A percentile compares a stretch with the other conserved stretches of the same genome.
Evolutionary conservation across 176 grass and related monocot species (phyloP).

Genomic region (Leersia perrieri): DNA sequence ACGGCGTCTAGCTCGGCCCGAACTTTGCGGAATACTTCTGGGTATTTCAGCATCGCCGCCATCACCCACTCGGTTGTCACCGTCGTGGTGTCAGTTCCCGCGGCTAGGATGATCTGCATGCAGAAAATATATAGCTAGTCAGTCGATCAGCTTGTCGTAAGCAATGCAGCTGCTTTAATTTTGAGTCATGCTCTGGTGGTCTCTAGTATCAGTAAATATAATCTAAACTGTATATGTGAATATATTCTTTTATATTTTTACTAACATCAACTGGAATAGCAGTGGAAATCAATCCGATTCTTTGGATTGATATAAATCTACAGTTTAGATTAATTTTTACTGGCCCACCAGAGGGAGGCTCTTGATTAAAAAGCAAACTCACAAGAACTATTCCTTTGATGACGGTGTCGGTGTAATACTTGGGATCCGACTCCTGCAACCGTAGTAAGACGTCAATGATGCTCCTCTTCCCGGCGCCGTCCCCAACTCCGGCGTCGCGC

Average conservation of each 20-base stretch:
- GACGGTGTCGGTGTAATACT: slow-evolving; percentile 48
- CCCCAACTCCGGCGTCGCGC: background rate
- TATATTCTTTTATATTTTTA: no score
- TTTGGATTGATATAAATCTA: no score
- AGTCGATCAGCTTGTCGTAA: no score
- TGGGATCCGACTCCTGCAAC: slow-evolving; percentile 42
- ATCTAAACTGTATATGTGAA: no score
- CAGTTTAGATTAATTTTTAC: no score
- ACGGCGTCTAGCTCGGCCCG: slow-evolving; percentile 26
- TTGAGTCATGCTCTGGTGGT: no score
- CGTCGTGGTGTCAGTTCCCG: slow-evolving; percentile 56
- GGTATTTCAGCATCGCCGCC: slow-evolving; percentile 48
- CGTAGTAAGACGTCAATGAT: slow-evolving; percentile 47
- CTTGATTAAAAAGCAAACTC: background rate
- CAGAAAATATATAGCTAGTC: no score
- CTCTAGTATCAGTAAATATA: no score
- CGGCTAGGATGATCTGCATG: slow-evolving; percentile 32
- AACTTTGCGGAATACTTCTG: slow-evolving; percentile 12
- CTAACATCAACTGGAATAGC: no score
- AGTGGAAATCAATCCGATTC: no score
- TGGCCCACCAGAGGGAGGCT: no score
- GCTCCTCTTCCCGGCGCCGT: slow-evolving; percentile 8
- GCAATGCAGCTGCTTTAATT: no score
- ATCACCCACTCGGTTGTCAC: slow-evolving; percentile 65
- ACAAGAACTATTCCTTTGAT: slow-evolving; percentile 54